Conservation (phyloP, 1,139 yeast species). For the Suhomyces yuchorum region DNA sequence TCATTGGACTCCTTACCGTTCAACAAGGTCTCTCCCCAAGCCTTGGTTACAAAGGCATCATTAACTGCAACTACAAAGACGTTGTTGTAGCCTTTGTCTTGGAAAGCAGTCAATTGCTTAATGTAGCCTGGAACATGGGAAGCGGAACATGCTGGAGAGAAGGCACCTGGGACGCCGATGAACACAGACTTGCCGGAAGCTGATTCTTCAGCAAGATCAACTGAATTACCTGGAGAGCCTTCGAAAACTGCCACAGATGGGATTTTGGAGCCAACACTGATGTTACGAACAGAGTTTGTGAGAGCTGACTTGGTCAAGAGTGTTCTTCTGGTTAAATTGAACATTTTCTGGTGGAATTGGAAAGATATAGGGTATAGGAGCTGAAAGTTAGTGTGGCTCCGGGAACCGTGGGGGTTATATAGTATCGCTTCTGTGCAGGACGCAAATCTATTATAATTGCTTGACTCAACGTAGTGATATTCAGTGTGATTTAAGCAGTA, state of each 20-base stretch:
- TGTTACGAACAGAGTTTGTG: conserved; percentile 24
- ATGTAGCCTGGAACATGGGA: conserved; percentile 81
- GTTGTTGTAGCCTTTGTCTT: conserved; percentile 62
- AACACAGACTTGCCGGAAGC: conserved; percentile 57
- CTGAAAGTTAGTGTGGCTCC: background rate
- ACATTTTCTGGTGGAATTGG: conserved; percentile 5
- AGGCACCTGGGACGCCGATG: conserved; percentile 90
- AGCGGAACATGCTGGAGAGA: conserved; percentile 82
- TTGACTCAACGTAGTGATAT: no score
- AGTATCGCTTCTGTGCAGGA: conserved; percentile 1
- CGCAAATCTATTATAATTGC: background rate
- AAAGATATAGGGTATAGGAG: background rate
- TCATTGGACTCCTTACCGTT: conserved; percentile 33
- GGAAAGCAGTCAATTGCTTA: conserved; percentile 50
- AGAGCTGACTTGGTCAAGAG: conserved; percentile 3
- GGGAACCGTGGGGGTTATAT: conserved; percentile 1
- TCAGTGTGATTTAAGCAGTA: no score
- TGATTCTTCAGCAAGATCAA: conserved; percentile 61
- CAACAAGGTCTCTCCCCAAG: conserved; percentile 62
- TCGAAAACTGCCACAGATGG: conserved; percentile 61
- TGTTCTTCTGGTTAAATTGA: background rate
- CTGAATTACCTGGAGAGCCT: conserved; percentile 67
- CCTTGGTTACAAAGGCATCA: conserved; percentile 81
- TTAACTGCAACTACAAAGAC: conserved; percentile 77
- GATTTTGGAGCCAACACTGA: conserved; percentile 55